Base-by-base conservation (phyloP, 371 early-diverging fungal genomes). In the Mucor circinelloides region DNA sequence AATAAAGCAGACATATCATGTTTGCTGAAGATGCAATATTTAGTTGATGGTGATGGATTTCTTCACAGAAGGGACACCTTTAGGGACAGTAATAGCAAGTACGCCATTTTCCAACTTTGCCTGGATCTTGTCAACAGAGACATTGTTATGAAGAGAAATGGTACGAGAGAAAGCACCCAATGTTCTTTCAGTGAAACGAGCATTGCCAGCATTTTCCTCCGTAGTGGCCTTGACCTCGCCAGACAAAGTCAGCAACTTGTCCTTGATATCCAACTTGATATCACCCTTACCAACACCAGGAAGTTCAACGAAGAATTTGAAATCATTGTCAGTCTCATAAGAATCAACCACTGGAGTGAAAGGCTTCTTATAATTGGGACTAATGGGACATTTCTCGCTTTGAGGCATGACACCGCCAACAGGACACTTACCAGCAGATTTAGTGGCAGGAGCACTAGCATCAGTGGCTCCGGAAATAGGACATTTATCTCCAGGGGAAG, bases 271-370 rank as follows among this genome's bases (percentile, higher is more conserved):
- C 4, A 67, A 19, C 30, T 67, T 61, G 27, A 60, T 19, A 27
- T 67, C 61, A 19, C 52, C 38, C 32, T 67, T 67, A 21, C 54
- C 25, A 4, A 67, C 44, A 60, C 67, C 67, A 31, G 67, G 67
- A 50, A 67, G 59, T 12, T 67, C 67, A 32, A 67, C 60, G 60
- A 31, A 60, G 27, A 67, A 38, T n/a, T 60, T 60, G 27, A 67
- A 67, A 3, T 61, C 67, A 15, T 40, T 44, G 7, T 67, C 67
- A 17, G 54, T 55, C 55, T 67, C 67, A 19, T 60, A 54, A 17
- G 60, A 54, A 55, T 67, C 67, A 30, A 54, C 21, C 34, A 17
- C 25, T 2, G 62, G 60, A 28, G 6, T 42, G 5, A 34, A 62
- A 15, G 30, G 32, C 8, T 44, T 61, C 32, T 60, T 60, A 62